Evolutionary conservation across 1,284 basidiomycete genomes (phyloP), one percentile per base, ranked within the genome.

Genomic region (Irpex lacteus): DNA sequence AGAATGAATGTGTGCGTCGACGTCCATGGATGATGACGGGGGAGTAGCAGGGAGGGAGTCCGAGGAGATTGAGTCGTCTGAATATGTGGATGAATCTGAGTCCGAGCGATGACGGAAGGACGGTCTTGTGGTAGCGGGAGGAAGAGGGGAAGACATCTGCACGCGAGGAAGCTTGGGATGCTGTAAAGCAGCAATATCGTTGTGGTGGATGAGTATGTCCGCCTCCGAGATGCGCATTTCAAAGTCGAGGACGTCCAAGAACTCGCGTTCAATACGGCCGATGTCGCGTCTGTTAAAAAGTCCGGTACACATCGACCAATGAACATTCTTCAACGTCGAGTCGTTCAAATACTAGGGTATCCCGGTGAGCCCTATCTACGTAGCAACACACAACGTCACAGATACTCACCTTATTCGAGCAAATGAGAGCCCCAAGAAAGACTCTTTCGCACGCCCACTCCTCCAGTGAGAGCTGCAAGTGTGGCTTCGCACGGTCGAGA

Each of bases 371-470:
- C 56, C 53, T n/a, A n/a, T 38, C 26, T 8, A 9, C 55, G 15
- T 15, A 15, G 36, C 18, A 34, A 38, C 13, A 18, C 18, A 7
- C 26, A 21, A n/a, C 4, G 57, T 13, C 15, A 15, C 44, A 11
- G 52, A 5, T 59, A 74, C 81, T 71, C 74, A 89, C 89, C 81
- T 91, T 91, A 77, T 85, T 86, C 4, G 89, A 88, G 55, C 84
- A 78, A 73, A 91, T 90, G 68, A 91, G 73, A 47, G 89, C 86
- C 61, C 89, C 89, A 52, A 91, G 81, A 74, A 91, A 90, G 36
- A 91, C 89, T 62, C 89, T 84, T 73, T 91, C 90, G 54, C 87
- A 80, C n/a, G 89, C 89, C 89, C 89, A 91, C 69, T 91, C 85
- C 72, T 90, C 88, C 67, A 90, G 77, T 9, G 88, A 88, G 66